Evolutionary conservation across 2,329 filamentous ascomycete genomes (phyloP).

Genomic region (Penicillium sclerotiorum): DNA sequence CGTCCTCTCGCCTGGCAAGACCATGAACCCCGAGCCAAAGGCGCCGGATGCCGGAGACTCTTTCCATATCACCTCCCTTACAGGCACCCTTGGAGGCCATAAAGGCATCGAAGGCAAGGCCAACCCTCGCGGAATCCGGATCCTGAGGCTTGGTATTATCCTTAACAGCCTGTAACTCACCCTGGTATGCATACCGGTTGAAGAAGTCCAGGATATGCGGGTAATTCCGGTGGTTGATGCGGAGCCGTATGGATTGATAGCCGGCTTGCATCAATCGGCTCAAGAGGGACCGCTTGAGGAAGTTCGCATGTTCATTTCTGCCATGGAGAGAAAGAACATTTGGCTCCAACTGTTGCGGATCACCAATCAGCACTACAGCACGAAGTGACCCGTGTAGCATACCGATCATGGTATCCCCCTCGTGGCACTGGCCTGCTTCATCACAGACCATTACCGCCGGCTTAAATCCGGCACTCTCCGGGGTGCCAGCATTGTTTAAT

Average conservation of each 20-base stretch:
- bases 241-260: neutral
- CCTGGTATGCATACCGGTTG: neutral
- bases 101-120: too few relatives aligned
- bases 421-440: neutral
- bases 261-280: neutral
- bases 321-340: neutral
- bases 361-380: neutral
- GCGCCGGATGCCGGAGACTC: too few relatives aligned
- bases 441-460: neutral
- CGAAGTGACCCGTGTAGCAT: neutral
- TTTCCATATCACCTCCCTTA: too few relatives aligned
- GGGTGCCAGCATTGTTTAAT: too few relatives aligned
- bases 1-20: too few relatives aligned
- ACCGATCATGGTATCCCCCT: neutral
- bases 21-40: too few relatives aligned
- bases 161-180: too few relatives aligned
- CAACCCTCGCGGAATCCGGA: too few relatives aligned
- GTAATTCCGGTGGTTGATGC: neutral
- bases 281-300: neutral
- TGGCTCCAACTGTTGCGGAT: neutral
- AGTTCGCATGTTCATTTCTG: neutral
- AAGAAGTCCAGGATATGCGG: neutral
- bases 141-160: too few relatives aligned
- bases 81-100: too few relatives aligned
- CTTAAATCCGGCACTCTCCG: neutral